Conservation (phyloP, 371 early-diverging fungal species). For the Dichotomocladium elegans region DNA sequence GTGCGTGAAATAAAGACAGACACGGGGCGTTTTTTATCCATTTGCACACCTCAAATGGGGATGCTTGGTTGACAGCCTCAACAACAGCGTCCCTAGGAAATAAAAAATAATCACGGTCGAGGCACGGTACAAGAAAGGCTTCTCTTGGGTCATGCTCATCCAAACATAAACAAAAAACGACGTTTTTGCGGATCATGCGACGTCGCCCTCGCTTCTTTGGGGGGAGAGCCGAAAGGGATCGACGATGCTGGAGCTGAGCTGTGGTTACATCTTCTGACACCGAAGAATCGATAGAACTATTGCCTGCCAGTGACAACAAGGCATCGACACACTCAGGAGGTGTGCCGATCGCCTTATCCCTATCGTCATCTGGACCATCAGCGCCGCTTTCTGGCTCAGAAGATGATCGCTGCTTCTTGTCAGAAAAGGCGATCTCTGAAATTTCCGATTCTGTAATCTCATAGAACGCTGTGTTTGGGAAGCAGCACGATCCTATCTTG, state of each 20-base stretch:
- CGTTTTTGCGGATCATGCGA: slow-evolving; percentile 21
- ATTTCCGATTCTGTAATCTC: slow-evolving; percentile 45
- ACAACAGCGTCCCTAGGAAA: slow-evolving; percentile 49
- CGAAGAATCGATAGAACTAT: background rate
- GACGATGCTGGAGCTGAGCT: background rate
- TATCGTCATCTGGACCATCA: background rate
- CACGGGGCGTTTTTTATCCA: background rate
- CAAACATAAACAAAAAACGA: slow-evolving; percentile 23
- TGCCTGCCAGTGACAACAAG: slow-evolving; percentile 4
- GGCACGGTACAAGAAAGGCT: too few species aligned
- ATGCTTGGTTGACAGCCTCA: slow-evolving; percentile 26
- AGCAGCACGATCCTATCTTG: slow-evolving; percentile 12
- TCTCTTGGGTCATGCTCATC: background rate
- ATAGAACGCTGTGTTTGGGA: slow-evolving; percentile 24
- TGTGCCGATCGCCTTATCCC: background rate
- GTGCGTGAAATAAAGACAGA: background rate
- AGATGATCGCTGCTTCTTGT: background rate
- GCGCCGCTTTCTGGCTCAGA: background rate
- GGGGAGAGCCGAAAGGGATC: slow-evolving; percentile 14
- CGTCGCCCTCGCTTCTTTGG: slow-evolving; percentile 41
- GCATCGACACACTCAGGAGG: slow-evolving; percentile 9
- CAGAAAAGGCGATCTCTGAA: slow-evolving; percentile 24
- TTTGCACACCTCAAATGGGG: slow-evolving; percentile 37
- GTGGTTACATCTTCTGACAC: background rate
- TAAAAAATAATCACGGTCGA: slow-evolving; percentile 22